Percentiles rank a stretch among this genome's conserved stretches.
These are phyloP conservation scores for Nicotiana noctiflora DNA, from an alignment of 257 asterid genomes.

Conservation along the genomic window DNA sequence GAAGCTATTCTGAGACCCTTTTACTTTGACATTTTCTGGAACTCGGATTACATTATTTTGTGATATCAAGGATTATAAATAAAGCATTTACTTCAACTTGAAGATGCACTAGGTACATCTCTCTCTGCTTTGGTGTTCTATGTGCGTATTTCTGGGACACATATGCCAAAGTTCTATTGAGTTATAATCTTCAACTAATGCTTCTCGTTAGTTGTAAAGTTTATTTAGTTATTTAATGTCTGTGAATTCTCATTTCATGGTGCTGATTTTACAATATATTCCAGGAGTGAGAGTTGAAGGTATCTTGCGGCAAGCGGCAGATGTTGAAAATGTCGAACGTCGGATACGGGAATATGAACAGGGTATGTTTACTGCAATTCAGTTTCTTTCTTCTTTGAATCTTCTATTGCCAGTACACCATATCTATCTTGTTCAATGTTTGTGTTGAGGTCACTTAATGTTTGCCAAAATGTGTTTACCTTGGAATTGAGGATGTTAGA, in stretches of 20 bases:
- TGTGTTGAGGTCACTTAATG: neutral
- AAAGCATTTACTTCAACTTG: neutral
- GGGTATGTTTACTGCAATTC: constrained; percentile 35
- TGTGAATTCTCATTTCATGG: constrained; percentile 6
- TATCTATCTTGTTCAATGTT: neutral
- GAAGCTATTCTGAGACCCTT: neutral
- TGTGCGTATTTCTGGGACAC: neutral
- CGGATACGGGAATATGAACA: constrained; percentile 87
- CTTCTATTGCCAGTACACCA: neutral
- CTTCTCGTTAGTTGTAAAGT: neutral
- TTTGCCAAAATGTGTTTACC: neutral
- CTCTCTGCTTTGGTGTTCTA: neutral
- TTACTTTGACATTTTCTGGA: neutral
- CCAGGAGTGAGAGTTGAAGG: constrained; percentile 87
- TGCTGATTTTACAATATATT: constrained; percentile 17
- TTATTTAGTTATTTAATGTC: neutral
- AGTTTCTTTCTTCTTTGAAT: neutral
- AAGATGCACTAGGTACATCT: neutral
- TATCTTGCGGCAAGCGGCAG: constrained; percentile 95
- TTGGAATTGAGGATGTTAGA: neutral
- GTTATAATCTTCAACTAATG: neutral
- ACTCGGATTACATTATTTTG: too few species aligned
- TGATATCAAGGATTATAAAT: neutral
- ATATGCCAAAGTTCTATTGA: neutral
- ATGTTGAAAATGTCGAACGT: constrained; percentile 85